A percentile compares a stretch with the other conserved stretches of the same genome.
Evolutionary conservation across 2,329 filamentous ascomycete species (phyloP).

Genomic region (Teratosphaeria zuluensis): DNA sequence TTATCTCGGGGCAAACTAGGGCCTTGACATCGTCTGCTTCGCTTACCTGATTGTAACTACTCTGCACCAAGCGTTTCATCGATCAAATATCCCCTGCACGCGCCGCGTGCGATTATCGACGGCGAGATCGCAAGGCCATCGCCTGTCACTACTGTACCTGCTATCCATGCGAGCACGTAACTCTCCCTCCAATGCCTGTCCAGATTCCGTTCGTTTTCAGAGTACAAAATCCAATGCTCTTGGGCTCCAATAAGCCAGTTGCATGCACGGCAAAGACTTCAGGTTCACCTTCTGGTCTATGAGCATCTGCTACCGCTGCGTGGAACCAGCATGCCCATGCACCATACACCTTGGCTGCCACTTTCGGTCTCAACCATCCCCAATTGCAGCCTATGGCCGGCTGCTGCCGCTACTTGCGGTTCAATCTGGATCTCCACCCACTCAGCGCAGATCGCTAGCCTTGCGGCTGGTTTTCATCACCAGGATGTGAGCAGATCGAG

Average conservation of each 20-base stretch:
- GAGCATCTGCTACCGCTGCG: too few relatives aligned
- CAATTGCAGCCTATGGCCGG: not conserved
- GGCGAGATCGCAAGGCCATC: not conserved
- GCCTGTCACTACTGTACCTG: not conserved
- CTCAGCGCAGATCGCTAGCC: not conserved
- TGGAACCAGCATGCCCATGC: not conserved
- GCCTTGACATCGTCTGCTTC: not conserved
- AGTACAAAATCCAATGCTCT: not conserved
- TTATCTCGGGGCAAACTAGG: not conserved
- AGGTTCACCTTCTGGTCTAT: too few relatives aligned
- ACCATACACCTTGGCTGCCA: not conserved
- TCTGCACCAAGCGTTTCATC: not conserved
- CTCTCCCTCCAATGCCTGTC: too few relatives aligned
- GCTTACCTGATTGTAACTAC: not conserved
- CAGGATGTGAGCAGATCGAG: not conserved
- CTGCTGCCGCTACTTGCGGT: too few relatives aligned
- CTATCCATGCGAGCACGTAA: not conserved
- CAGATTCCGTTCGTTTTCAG: too few relatives aligned
- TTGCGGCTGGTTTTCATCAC: not conserved
- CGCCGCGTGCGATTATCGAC: too few relatives aligned
- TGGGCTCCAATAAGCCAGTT: not conserved
- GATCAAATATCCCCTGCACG: not conserved
- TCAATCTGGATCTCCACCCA: too few relatives aligned
- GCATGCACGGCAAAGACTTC: not conserved
- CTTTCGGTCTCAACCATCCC: not conserved